A percentile compares a stretch with the other conserved stretches of the same genome.
Evolutionary conservation across 768 basidiomycete genomes (phyloP).

Genomic region (Russula sp.): DNA sequence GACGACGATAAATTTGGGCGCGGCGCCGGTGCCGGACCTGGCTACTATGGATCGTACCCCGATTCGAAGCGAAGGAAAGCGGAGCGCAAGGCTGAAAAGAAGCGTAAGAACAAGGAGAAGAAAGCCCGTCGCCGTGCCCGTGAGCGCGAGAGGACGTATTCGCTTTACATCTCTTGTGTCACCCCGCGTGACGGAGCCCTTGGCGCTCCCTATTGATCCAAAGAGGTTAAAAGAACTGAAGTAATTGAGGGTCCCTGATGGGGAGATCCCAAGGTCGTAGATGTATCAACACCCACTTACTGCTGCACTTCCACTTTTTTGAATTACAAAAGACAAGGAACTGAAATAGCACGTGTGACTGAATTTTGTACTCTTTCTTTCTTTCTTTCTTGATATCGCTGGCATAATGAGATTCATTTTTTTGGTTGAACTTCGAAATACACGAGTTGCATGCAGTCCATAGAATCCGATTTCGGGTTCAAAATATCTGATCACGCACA

Average conservation of each 20-base stretch:
- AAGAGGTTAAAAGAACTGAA: neutral
- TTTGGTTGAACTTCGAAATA: neutral
- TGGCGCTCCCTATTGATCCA: conserved; percentile 24
- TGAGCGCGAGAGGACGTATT: conserved; percentile 59
- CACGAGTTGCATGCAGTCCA: neutral
- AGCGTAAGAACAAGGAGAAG: conserved; percentile 60
- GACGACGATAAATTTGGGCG: conserved; percentile 43
- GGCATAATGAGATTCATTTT: neutral
- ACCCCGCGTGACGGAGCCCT: conserved; percentile 34
- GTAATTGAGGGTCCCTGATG: neutral
- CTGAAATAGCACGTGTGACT: neutral
- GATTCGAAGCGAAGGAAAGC: conserved; percentile 52
- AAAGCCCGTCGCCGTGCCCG: conserved; percentile 56
- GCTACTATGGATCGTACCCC: conserved; percentile 37
- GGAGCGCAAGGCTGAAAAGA: conserved; percentile 59
- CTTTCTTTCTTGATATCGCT: conserved; percentile 11
- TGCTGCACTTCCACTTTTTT: neutral
- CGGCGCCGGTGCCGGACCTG: conserved; percentile 34
- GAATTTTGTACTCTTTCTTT: conserved; percentile 15
- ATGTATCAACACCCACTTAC: neutral
- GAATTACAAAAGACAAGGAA: neutral
- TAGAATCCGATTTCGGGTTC: neutral
- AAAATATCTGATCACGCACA: neutral
- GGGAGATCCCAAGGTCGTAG: neutral
- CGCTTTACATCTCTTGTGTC: conserved; percentile 58